Evolutionary conservation across 23 red algal species (phyloP).

Genomic region (Gracilaria caudata): DNA sequence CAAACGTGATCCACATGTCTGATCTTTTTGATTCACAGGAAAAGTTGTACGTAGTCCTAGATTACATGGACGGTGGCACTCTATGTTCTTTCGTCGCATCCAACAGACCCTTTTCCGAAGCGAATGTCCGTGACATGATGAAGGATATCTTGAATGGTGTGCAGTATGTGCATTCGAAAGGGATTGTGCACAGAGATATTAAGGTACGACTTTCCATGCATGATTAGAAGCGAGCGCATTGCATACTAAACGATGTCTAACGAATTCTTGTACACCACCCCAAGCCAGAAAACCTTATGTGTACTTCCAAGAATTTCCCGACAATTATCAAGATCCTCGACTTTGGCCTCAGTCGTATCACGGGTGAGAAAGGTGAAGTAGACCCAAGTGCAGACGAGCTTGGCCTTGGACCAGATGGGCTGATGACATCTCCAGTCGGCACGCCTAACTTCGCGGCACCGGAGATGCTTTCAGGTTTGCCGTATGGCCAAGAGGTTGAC

Average conservation of each 20-base stretch:
- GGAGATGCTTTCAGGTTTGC: constrained; percentile 65
- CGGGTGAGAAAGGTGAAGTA: background rate
- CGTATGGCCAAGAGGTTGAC: constrained; percentile 78
- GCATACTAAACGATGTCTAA: background rate
- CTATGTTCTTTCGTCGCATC: constrained; percentile 47
- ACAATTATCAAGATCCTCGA: constrained; percentile 77
- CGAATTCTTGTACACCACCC: background rate
- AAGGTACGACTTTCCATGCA: constrained; percentile 21
- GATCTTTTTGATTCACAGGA: constrained; percentile 78
- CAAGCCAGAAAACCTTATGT: constrained; percentile 88
- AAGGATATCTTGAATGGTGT: constrained; percentile 60
- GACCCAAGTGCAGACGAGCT: background rate
- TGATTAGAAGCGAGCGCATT: background rate
- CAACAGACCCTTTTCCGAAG: constrained; percentile 55
- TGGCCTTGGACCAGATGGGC: constrained; percentile 45
- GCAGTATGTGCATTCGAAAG: constrained; percentile 69
- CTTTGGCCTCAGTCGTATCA: constrained; percentile 75
- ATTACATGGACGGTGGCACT: constrained; percentile 74
- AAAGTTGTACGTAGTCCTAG: constrained; percentile 73
- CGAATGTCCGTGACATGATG: constrained; percentile 57
- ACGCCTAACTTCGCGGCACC: constrained; percentile 80
- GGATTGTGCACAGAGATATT: constrained; percentile 74
- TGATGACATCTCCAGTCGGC: constrained; percentile 77
- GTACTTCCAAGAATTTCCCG: constrained; percentile 50
- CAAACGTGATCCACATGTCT: constrained; percentile 59